A percentile compares a stretch with the other conserved stretches of the same genome.
These are phyloP conservation scores for Mycena latifolia DNA, from an alignment of 768 basidiomycete genomes.

Conservation along the genomic window DNA sequence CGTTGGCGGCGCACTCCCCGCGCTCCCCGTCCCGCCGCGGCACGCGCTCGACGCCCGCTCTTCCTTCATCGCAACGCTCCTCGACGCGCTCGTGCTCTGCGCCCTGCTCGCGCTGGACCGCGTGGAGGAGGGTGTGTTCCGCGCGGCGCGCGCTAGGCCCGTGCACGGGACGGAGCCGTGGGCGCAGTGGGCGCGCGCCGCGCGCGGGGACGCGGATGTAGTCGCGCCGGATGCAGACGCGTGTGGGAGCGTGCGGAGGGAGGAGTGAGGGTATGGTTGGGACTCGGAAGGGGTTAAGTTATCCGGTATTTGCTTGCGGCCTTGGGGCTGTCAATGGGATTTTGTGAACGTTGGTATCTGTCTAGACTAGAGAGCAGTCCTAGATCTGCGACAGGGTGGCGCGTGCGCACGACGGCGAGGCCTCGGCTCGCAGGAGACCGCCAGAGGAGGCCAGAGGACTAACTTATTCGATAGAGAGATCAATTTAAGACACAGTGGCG, in stretches of 20 bases:
- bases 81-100: constrained; percentile 39
- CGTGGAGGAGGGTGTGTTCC: constrained; percentile 56
- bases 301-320: too few species aligned
- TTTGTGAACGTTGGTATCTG: too few species aligned
- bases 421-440: too few species aligned
- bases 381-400: too few species aligned
- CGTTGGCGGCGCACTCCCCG: background rate
- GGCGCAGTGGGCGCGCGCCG: constrained; percentile 60
- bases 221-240: too few species aligned
- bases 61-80: constrained; percentile 23
- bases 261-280: background rate
- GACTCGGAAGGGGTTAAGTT: too few species aligned
- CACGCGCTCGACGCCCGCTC: constrained; percentile 45
- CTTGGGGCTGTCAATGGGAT: too few species aligned
- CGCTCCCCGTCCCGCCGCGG: constrained; percentile 36
- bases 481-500: too few species aligned
- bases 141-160: constrained; percentile 54
- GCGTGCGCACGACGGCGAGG: too few species aligned
- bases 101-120: constrained; percentile 45
- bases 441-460: too few species aligned
- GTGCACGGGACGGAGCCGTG: constrained; percentile 69
- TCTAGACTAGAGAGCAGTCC: too few species aligned
- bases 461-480: too few species aligned
- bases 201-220: background rate
- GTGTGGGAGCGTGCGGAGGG: background rate